A percentile compares a stretch with the other conserved stretches of the same genome.
phyloP scores from a whole-genome alignment of 345 rosid species.

The Populus ilicifolia region DNA sequence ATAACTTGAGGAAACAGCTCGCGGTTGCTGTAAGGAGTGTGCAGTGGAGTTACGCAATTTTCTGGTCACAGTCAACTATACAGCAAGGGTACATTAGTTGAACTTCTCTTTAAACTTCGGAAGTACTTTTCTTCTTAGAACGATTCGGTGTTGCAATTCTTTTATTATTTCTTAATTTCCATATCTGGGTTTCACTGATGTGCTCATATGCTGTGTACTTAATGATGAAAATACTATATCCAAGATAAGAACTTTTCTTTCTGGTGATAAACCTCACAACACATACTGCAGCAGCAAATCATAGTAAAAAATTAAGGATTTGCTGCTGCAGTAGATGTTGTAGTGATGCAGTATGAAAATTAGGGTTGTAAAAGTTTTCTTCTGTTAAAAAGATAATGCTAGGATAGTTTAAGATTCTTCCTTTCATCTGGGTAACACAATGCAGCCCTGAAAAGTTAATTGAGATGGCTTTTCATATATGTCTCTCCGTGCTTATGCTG shows the following conservation, averaged over 20 bases:
- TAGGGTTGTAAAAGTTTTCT: not conserved
- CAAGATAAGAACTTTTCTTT: not conserved
- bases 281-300: too few species aligned
- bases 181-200: not conserved
- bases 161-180: slow-evolving; percentile 4
- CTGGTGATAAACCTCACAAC: not conserved
- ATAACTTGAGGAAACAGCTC: slow-evolving; percentile 61
- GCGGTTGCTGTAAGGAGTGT: slow-evolving; percentile 78
- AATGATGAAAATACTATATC: not conserved
- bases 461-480: not conserved
- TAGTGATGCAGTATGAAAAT: not conserved
- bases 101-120: not conserved
- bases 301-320: not conserved
- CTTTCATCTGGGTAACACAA: not conserved
- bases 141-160: not conserved
- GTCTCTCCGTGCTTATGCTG: not conserved
- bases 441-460: not conserved
- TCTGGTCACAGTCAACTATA: slow-evolving; percentile 74
- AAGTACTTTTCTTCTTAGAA: not conserved
- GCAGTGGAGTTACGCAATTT: slow-evolving; percentile 91
- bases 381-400: not conserved
- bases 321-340: not conserved
- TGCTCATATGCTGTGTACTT: too few species aligned
- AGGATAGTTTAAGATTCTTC: not conserved
- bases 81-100: slow-evolving; percentile 51